Percentiles rank a stretch among this genome's conserved stretches.
phyloP scores from a whole-genome alignment of 2,329 filamentous ascomycete genomes.

The Grosmannia clavigera region DNA sequence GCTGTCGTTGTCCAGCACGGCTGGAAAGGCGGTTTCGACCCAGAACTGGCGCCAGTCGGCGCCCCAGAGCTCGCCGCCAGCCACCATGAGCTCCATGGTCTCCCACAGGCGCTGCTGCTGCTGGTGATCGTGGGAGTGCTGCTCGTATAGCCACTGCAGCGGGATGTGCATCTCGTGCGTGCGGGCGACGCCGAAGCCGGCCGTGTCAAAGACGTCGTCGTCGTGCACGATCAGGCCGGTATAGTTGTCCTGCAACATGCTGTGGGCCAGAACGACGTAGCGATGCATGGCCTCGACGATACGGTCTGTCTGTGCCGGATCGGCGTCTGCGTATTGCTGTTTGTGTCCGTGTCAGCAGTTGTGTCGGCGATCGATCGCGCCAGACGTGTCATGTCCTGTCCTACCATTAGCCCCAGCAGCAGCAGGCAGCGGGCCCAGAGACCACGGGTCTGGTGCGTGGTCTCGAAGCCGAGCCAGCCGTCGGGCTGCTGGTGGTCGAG shows the following conservation, averaged over 20 bases:
- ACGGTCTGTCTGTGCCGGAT: slow-evolving; percentile 10
- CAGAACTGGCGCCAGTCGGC: slow-evolving; percentile 24
- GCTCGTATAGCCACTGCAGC: slow-evolving; percentile 20
- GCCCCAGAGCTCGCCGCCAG: slow-evolving; percentile 22
- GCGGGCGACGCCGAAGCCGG: slow-evolving; percentile 13
- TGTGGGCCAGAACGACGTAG: slow-evolving; percentile 12
- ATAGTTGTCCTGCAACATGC: slow-evolving; percentile 13
- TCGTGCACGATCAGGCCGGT: slow-evolving; percentile 11
- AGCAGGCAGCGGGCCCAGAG: slow-evolving; percentile 22
- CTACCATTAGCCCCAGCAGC: slow-evolving; percentile 18
- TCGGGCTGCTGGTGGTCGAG: slow-evolving; percentile 29
- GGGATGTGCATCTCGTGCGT: slow-evolving; percentile 14
- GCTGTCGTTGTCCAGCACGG: slow-evolving; percentile 16
- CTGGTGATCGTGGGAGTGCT: slow-evolving; percentile 12
- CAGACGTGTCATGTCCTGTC: no score
- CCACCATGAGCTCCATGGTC: slow-evolving; percentile 17
- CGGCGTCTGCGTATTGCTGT: slow-evolving; percentile 20
- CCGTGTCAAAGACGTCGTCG: slow-evolving; percentile 7
- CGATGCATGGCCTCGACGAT: slow-evolving; percentile 11
- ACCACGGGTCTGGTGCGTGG: slow-evolving; percentile 14
- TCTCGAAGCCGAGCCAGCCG: slow-evolving; percentile 39
- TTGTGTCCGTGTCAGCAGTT: not conserved
- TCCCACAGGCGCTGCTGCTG: slow-evolving; percentile 17
- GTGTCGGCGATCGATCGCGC: no score
- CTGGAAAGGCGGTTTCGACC: slow-evolving; percentile 22